Base-by-base conservation (phyloP, 78 protist genomes). In the Diacronema lutheri region DNA sequence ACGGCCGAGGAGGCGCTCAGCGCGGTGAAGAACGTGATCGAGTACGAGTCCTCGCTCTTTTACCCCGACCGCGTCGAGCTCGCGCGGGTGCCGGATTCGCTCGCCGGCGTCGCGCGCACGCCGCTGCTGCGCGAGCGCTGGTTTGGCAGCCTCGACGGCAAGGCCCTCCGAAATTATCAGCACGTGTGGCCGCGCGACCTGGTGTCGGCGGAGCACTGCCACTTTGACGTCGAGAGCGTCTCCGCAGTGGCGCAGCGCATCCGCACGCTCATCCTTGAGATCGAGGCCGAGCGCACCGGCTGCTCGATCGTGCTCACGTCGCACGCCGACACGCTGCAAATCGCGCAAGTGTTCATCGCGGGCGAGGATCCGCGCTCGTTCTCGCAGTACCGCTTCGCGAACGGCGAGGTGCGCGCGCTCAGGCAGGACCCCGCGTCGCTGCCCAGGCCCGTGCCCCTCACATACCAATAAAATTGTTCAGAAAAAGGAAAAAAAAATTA, bases 251-350 rank as follows among this genome's bases (percentile, higher is more conserved):
- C 65, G 37, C 16, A 21, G 57, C 56, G 81, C 26, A 35, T 74
- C 2, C 81, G 81, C 4, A 38, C 26, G 33, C 23, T 40, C 65
- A 26, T 74, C 7, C 21, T 74, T 9, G 35, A 46, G 33, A 41
- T 46, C 21, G 81, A 74, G 81, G 69, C 37, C 56, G 23, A 11
- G 26, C 69, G 60, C 50, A 19, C 23, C 23, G 65, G 64, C 19
- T 13, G 40, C 19, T 10, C 38, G 1, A 80, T 80, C 71, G 71
- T 80, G 37, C 84, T 80, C 38, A 37, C 37, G 33, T 80, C 84
- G 26, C 84, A 80, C 71, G 84, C 84, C 40, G 84, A 80, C 25
- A 80, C 84, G 72, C 50, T 80, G 69, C 84, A 80, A 21, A 80
- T 80, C 44, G 6, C 64, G 66, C 84, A 80, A 66, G 14, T 46